Evolutionary conservation across 2,329 filamentous ascomycete species (phyloP), one percentile per base, ranked within the genome.

Genomic region (Apiospora sp.): DNA sequence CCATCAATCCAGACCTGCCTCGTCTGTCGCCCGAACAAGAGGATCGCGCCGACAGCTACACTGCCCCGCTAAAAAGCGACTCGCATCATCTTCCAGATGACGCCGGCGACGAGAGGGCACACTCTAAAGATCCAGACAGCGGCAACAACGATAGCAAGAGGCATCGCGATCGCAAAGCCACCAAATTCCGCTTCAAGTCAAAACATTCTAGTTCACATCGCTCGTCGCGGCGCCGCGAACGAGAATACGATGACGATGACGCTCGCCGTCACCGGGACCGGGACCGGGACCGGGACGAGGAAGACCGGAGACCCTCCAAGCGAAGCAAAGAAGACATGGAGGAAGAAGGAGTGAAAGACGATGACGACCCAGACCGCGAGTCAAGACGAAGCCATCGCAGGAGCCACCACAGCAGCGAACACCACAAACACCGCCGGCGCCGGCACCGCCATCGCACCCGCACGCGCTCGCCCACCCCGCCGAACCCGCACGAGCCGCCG

Each of bases 401-500:
- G 69, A 78, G 75, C 48, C 79, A 75, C 44, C 75, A 77, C 43
- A 75, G 76, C 58, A 77, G 76, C 10, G 75, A 78, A 61, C 77
- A 78, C 69, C 75, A 77, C 69, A 79, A 75, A 34, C 81, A 80
- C 68, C 79, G 77, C 64, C 82, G 80, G 68, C 79, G 80, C 67
- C 79, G 80, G 72, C 78, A 75, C 22, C 77, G 76, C 67, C 13
- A 34, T 3, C 82, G 82, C 67, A n/a, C 58, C 6, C 82, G 82
- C 70, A 80, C 82, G 24, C 84, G 83, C 73, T 86, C 86, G 1
- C 84, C 84, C 1, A 85, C 86, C 3, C 85, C 85, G 0, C 82
- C 83, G 0, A 85, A 89, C 73, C 86, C 87, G 0, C 82, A 85
- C 76, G 84, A 85, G 0, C 81, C 83, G 3, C 82, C 83, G 1